phyloP scores from a whole-genome alignment of 495 filamentous ascomycete species.

The Podospora tetraspora region DNA sequence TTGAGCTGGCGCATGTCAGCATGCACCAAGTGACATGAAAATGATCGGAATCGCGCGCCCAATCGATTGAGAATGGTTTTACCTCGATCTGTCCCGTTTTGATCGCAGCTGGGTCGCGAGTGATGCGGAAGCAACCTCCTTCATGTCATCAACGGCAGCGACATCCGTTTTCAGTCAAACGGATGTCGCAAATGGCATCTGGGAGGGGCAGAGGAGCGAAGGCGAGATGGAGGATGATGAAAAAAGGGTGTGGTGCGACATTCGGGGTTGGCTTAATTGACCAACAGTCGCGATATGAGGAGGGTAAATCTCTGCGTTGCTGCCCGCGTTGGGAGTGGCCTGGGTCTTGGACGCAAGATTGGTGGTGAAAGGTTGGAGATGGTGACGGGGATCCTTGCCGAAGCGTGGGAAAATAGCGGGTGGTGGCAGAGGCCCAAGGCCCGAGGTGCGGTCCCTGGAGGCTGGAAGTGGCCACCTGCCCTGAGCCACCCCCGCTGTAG shows the following conservation, averaged over 20 bases:
- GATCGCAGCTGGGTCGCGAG: conserved; percentile 50
- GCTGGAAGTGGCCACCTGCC: neutral
- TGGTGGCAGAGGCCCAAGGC: neutral
- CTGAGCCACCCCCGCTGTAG: neutral
- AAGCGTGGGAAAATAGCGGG: neutral
- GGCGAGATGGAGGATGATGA: conserved; percentile 44
- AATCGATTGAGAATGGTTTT: conserved; percentile 34
- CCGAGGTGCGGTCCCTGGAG: neutral
- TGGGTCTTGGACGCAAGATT: conserved; percentile 10
- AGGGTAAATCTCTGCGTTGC: conserved; percentile 31
- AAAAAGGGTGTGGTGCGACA: conserved; percentile 66
- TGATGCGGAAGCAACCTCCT: conserved; percentile 53
- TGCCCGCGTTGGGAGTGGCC: conserved; percentile 17
- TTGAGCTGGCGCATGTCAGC: conserved; percentile 55
- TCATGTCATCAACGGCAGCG: conserved; percentile 52
- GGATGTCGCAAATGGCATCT: conserved; percentile 37
- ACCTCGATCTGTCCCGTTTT: conserved; percentile 49
- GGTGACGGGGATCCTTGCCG: neutral
- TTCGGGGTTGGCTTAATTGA: conserved; percentile 32
- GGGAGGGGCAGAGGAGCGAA: conserved; percentile 31
- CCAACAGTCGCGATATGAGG: conserved; percentile 19
- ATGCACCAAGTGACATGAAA: conserved; percentile 35
- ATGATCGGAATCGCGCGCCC: conserved; percentile 41
- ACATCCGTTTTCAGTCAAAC: conserved; percentile 57
- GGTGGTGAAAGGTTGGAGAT: neutral